A percentile compares a stretch with the other conserved stretches of the same genome.
Evolutionary conservation across 1,139 yeast species (phyloP).

Genomic region (Entelexis paramagnoliae): DNA sequence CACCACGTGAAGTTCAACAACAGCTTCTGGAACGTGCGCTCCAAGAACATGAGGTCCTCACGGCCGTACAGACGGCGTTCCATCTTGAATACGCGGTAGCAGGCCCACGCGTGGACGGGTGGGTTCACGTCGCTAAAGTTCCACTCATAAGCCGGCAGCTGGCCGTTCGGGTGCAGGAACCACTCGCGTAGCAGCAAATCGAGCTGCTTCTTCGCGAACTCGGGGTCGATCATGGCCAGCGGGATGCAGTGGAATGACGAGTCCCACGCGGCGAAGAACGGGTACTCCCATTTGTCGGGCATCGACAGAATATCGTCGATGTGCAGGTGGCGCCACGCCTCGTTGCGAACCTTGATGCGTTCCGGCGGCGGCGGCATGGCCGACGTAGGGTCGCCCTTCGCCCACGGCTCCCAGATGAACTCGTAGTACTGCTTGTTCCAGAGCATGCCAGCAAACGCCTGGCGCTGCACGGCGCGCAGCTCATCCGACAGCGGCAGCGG

Average conservation of each 20-base stretch:
- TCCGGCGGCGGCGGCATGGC: slow-evolving; percentile 65
- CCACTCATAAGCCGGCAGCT: slow-evolving; percentile 97
- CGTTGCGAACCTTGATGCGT: slow-evolving; percentile 74
- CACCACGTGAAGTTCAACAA: slow-evolving; percentile 93
- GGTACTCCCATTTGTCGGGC: slow-evolving; percentile 97
- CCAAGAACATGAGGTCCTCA: slow-evolving; percentile 77
- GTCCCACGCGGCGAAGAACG: slow-evolving; percentile 97
- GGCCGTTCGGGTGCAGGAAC: slow-evolving; percentile 99
- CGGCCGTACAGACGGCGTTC: slow-evolving; percentile 79
- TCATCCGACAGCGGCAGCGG: slow-evolving; percentile 82
- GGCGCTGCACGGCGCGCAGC: slow-evolving; percentile 77
- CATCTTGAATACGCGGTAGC: slow-evolving; percentile 78
- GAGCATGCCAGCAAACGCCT: slow-evolving; percentile 86
- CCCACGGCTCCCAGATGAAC: slow-evolving; percentile 82
- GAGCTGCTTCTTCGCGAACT: slow-evolving; percentile 81
- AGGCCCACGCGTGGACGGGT: slow-evolving; percentile 97
- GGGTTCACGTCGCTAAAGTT: slow-evolving; percentile 93
- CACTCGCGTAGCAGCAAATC: slow-evolving; percentile 86
- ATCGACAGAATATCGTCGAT: slow-evolving; percentile 80
- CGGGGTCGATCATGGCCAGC: slow-evolving; percentile 89
- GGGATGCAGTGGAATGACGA: slow-evolving; percentile 95
- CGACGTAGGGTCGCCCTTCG: slow-evolving; percentile 72
- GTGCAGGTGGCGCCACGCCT: slow-evolving; percentile 83
- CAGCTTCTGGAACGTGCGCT: slow-evolving; percentile 83
- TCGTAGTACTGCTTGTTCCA: slow-evolving; percentile 95